These are phyloP conservation scores for Alternaria arborescens DNA, from an alignment of 2,329 filamentous ascomycete species.

Conservation along the genomic window DNA sequence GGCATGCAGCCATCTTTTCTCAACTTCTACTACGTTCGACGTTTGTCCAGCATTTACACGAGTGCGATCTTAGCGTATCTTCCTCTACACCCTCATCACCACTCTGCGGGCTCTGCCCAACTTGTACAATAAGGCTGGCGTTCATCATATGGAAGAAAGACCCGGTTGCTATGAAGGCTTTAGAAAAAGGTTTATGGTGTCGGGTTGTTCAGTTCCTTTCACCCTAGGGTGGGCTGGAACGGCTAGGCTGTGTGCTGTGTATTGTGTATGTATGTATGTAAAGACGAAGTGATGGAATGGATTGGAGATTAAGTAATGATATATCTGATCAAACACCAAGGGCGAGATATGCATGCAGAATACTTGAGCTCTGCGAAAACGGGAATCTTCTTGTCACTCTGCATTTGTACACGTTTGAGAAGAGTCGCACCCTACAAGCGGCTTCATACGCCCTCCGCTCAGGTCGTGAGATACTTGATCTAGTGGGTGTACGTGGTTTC, in stretches of 20 bases:
- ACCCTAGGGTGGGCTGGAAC: background rate
- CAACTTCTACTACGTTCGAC: slow-evolving; percentile 17
- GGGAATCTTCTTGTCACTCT: background rate
- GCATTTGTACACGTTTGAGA: too few species aligned
- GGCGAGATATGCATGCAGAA: background rate
- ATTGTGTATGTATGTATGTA: slow-evolving; percentile 12
- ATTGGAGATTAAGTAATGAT: slow-evolving; percentile 9
- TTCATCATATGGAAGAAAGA: slow-evolving; percentile 13
- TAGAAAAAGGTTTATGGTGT: slow-evolving; percentile 13
- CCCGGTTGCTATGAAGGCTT: background rate
- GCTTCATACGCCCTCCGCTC: too few species aligned
- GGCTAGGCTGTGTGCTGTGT: slow-evolving; percentile 7
- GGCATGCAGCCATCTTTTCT: slow-evolving; percentile 4
- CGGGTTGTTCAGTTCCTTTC: slow-evolving; percentile 1
- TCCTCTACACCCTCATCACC: slow-evolving; percentile 19
- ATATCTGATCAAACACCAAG: background rate
- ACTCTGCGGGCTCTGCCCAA: slow-evolving; percentile 25
- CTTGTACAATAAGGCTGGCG: slow-evolving; percentile 30
- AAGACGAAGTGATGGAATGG: slow-evolving; percentile 16
- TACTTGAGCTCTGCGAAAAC: background rate
- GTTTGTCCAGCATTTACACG: slow-evolving; percentile 22
- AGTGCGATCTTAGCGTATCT: slow-evolving; percentile 19
- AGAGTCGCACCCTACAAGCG: too few species aligned
- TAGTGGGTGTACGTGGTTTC: too few species aligned
- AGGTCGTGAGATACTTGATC: too few species aligned